Percentiles rank a stretch among this genome's conserved stretches.
These are phyloP conservation scores for Arthrocladium fulminans DNA, from an alignment of 2,329 filamentous ascomycete genomes.

Conservation along the genomic window DNA sequence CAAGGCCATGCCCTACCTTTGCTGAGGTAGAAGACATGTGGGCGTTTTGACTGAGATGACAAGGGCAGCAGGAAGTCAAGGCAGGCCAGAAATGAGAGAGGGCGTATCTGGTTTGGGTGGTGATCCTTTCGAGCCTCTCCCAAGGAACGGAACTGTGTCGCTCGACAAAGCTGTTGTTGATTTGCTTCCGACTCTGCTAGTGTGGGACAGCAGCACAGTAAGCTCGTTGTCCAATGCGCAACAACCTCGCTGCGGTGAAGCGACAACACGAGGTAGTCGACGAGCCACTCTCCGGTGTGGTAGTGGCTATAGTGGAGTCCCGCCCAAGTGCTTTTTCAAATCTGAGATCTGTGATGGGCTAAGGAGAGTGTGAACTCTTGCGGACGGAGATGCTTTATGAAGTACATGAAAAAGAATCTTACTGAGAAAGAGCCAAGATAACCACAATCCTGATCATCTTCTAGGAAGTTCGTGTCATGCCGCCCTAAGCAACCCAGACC, in stretches of 20 bases:
- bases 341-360: not conserved
- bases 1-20: slow-evolving; percentile 62
- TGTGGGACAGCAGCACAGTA: not conserved
- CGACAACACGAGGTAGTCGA: not conserved
- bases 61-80: not conserved
- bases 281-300: not conserved
- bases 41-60: not conserved
- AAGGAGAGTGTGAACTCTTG: not conserved
- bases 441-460: not conserved
- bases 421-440: too few species aligned
- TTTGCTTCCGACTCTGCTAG: not conserved
- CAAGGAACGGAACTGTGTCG: not conserved
- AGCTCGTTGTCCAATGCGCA: not conserved
- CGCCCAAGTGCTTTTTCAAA: not conserved
- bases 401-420: too few species aligned
- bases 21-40: slow-evolving; percentile 29
- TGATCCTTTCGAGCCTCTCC: not conserved
- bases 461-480: not conserved
- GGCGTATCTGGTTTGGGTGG: slow-evolving; percentile 6
- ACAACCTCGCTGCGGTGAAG: not conserved
- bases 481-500: not conserved
- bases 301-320: not conserved
- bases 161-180: not conserved
- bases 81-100: not conserved
- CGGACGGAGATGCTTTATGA: not conserved